phyloP scores from a whole-genome alignment of 768 basidiomycete species.

The Leccinum truebloodii region DNA sequence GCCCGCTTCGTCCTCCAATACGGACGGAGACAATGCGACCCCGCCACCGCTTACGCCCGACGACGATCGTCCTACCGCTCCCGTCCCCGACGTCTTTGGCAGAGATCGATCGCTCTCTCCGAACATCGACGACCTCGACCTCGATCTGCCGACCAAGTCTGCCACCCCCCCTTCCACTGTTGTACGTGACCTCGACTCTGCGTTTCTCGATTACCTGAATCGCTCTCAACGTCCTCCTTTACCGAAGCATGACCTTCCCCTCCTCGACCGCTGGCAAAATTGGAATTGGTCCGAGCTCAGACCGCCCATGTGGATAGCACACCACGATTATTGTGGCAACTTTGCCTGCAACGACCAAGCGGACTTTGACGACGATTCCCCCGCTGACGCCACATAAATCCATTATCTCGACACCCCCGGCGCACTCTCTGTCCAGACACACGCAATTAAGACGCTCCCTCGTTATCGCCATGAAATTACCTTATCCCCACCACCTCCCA shows the following conservation, averaged over 20 bases:
- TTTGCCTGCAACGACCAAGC: conserved; percentile 22
- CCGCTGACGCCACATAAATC: conserved; percentile 17
- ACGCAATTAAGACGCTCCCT: conserved; percentile 18
- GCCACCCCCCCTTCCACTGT: neutral
- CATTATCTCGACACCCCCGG: conserved; percentile 12
- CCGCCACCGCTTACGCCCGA: conserved; percentile 41
- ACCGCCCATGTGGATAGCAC: conserved; percentile 27
- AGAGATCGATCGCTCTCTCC: conserved; percentile 27
- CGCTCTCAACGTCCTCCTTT: conserved; percentile 26
- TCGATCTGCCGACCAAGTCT: conserved; percentile 17
- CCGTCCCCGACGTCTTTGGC: conserved; percentile 20
- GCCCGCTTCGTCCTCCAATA: conserved; percentile 30
- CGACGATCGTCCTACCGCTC: conserved; percentile 25
- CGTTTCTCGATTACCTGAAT: conserved; percentile 25
- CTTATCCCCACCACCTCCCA: conserved; percentile 6
- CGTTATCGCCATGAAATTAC: conserved; percentile 19
- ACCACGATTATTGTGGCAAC: neutral
- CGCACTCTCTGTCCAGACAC: conserved; percentile 13
- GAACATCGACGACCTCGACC: conserved; percentile 23
- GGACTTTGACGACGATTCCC: conserved; percentile 24
- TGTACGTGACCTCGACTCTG: conserved; percentile 30
- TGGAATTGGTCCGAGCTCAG: conserved; percentile 38
- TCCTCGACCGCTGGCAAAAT: conserved; percentile 33
- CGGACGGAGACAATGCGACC: conserved; percentile 32
- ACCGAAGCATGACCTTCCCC: conserved; percentile 23